phyloP scores from a whole-genome alignment of 2,329 filamentous ascomycete genomes.

The Camptophora hylomeconis region DNA sequence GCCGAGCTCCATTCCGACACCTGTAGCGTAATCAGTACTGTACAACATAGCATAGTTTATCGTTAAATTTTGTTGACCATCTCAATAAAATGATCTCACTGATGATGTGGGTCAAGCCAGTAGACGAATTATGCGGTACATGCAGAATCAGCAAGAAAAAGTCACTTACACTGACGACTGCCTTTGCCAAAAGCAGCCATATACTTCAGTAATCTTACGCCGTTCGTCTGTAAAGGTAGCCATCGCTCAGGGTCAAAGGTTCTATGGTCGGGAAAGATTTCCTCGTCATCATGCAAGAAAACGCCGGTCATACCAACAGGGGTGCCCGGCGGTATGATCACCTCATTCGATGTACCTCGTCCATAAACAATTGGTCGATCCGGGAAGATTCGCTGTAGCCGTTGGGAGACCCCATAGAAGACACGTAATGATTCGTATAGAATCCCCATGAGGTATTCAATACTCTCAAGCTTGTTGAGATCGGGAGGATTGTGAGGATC shows the following conservation, averaged over 20 bases:
- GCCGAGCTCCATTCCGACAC: no score
- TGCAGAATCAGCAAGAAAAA: conserved; percentile 3
- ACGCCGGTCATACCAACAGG: conserved; percentile 17
- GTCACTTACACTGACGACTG: conserved; percentile 11
- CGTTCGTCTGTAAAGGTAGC: conserved; percentile 15
- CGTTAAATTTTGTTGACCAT: no score
- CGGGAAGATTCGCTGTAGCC: conserved; percentile 18
- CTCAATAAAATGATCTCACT: no score
- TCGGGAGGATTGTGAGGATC: conserved; percentile 6
- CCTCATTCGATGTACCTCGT: conserved; percentile 3
- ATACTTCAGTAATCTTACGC: conserved; percentile 14
- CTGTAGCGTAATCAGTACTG: no score
- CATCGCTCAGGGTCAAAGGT: conserved; percentile 23
- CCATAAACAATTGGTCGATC: conserved; percentile 4
- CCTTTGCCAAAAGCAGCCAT: conserved; percentile 17
- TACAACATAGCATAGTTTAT: no score
- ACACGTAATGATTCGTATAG: conserved; percentile 24
- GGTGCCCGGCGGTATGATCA: conserved; percentile 7
- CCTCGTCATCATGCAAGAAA: conserved; percentile 17
- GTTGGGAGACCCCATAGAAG: conserved; percentile 19
- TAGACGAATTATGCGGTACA: no score
- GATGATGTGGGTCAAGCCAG: no score
- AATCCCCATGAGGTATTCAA: conserved; percentile 21
- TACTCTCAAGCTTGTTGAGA: conserved; percentile 14
- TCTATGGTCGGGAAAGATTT: conserved; percentile 21